Conservation (phyloP, 371 early-diverging fungal species). For the Mucor saturninus region DNA sequence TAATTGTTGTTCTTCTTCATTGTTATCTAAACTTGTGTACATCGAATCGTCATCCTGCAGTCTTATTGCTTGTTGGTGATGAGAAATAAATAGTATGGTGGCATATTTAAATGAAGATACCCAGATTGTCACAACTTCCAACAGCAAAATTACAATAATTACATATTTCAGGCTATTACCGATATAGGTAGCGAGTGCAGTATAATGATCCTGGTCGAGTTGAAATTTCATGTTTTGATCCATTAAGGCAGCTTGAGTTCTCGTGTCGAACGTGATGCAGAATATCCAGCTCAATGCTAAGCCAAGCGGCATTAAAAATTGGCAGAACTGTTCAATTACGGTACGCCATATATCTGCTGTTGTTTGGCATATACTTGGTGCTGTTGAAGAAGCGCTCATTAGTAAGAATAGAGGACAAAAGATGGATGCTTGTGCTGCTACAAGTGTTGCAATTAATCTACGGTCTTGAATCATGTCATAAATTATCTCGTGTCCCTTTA, state of each 20-base stretch:
- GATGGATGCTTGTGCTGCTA: slow-evolving; percentile 40
- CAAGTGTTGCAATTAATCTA: slow-evolving; percentile 33
- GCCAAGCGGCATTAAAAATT: slow-evolving; percentile 47
- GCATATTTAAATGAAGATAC: slow-evolving; percentile 14
- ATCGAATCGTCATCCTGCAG: slow-evolving; percentile 36
- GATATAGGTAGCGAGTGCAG: slow-evolving; percentile 4
- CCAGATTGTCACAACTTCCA: slow-evolving; percentile 19
- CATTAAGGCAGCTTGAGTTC: slow-evolving; percentile 4
- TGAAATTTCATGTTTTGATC: slow-evolving; percentile 4
- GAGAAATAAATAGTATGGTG: background rate
- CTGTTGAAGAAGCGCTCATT: background rate
- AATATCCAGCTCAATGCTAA: slow-evolving; percentile 51
- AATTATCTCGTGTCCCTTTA: slow-evolving; percentile 2
- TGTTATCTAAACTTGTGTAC: too few species aligned
- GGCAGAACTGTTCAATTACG: slow-evolving; percentile 26
- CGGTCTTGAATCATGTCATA: slow-evolving; percentile 29
- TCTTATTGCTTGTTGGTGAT: slow-evolving; percentile 2
- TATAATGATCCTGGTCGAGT: background rate
- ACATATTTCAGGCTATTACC: slow-evolving; percentile 11
- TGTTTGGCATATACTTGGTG: background rate
- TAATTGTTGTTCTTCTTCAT: too few species aligned
- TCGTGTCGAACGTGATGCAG: slow-evolving; percentile 42
- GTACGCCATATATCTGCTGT: slow-evolving; percentile 11
- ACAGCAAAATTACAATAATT: background rate
- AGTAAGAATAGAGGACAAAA: slow-evolving; percentile 33